Evolutionary conservation across 371 early-diverging fungal species (phyloP).

Genomic region (Apophysomyces elegans): DNA sequence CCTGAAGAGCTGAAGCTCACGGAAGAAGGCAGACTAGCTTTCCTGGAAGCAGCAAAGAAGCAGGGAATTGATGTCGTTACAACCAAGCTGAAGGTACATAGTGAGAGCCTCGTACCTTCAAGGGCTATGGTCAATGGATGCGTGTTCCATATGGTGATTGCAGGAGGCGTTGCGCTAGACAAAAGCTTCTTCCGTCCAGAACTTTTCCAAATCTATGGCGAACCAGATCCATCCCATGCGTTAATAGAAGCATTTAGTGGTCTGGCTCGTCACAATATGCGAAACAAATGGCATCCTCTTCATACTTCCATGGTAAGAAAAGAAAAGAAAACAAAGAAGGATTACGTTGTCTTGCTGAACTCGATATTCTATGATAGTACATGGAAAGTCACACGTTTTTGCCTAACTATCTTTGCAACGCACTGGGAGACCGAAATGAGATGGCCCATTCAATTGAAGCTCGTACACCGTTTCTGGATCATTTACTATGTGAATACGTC

Average conservation of each 20-base stretch:
- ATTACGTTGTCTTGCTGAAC: no score
- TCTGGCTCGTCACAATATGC: conserved; percentile 23
- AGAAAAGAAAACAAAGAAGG: not conserved
- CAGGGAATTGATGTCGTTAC: not conserved
- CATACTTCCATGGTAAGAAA: conserved; percentile 22
- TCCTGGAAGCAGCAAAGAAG: not conserved
- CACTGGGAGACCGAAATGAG: conserved; percentile 31
- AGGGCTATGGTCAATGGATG: conserved; percentile 14
- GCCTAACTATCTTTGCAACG: conserved; percentile 25
- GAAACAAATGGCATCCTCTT: conserved; percentile 29
- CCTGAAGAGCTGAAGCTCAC: conserved; percentile 23
- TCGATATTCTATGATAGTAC: conserved; percentile 11
- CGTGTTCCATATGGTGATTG: conserved; percentile 7
- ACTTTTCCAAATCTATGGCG: conserved; percentile 3
- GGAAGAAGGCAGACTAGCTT: conserved; percentile 8
- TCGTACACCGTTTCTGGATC: conserved; percentile 31
- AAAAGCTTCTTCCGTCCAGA: not conserved
- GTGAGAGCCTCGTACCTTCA: no score
- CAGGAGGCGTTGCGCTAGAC: not conserved
- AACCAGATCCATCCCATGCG: conserved; percentile 14
- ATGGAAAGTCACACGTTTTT: conserved; percentile 26
- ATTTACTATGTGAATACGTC: conserved; percentile 27
- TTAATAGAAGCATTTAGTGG: conserved; percentile 21
- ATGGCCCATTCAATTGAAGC: conserved; percentile 36
- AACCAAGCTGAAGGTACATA: not conserved